These are phyloP conservation scores for Drechmeria coniospora DNA, from an alignment of 2,329 filamentous ascomycete species.

Conservation along the genomic window DNA sequence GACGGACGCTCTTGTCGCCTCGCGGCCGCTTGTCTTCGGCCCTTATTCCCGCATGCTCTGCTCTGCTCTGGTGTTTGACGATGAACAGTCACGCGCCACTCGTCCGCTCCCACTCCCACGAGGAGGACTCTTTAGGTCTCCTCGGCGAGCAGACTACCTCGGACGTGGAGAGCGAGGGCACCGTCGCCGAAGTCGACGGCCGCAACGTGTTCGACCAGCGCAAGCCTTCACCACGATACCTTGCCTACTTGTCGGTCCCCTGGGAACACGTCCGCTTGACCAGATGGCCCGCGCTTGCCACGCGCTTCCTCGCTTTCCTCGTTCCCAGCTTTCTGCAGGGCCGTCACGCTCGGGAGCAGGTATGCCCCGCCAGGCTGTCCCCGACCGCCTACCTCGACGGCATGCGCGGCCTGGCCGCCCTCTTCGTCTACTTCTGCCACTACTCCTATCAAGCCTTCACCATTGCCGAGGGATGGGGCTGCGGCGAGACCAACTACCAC, in stretches of 20 bases:
- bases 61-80: constrained; percentile 12
- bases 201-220: constrained; percentile 13
- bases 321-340: constrained; percentile 38
- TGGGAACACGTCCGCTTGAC: constrained; percentile 15
- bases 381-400: constrained; percentile 44
- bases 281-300: constrained; percentile 20
- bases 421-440: constrained; percentile 42
- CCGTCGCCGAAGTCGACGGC: constrained; percentile 21
- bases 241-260: constrained; percentile 13
- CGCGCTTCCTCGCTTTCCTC: constrained; percentile 27
- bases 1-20: neutral
- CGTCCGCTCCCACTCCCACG: constrained; percentile 19
- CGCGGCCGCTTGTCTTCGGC: neutral
- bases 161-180: constrained; percentile 27
- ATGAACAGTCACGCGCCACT: constrained; percentile 25
- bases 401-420: constrained; percentile 38
- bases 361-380: constrained; percentile 24
- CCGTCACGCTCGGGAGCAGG: constrained; percentile 23
- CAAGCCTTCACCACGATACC: constrained; percentile 4
- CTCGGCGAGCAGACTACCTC: constrained; percentile 28
- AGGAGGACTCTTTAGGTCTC: constrained; percentile 30
- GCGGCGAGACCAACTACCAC: constrained; percentile 25
- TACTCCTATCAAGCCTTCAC: constrained; percentile 36
- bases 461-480: constrained; percentile 35
- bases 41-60: constrained; percentile 1